A percentile compares a stretch with the other conserved stretches of the same genome.
Conservation (phyloP, 2,329 filamentous ascomycete species). For the Fusarium incarnatum region DNA sequence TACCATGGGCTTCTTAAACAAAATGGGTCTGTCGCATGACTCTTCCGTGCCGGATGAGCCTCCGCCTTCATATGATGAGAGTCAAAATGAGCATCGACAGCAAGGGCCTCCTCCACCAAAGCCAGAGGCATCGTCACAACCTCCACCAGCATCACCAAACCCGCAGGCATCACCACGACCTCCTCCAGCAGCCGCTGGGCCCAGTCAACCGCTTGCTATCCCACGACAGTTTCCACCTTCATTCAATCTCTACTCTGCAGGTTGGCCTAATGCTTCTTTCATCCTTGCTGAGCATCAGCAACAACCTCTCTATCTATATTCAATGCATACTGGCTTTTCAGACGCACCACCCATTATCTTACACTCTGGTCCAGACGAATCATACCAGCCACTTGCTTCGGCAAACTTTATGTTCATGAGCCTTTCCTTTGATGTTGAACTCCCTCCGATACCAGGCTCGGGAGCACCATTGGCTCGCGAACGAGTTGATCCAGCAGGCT, state of each 20-base stretch:
- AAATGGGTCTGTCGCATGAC: not conserved
- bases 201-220: slow-evolving; percentile 5
- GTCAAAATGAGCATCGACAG: slow-evolving; percentile 8
- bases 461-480: slow-evolving; percentile 23
- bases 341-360: slow-evolving; percentile 33
- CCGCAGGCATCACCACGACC: not conserved
- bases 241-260: slow-evolving; percentile 39
- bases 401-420: slow-evolving; percentile 31
- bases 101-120: not conserved
- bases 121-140: not conserved
- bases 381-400: slow-evolving; percentile 35
- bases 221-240: slow-evolving; percentile 36
- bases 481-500: slow-evolving; percentile 10
- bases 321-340: slow-evolving; percentile 23
- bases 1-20: slow-evolving; percentile 7
- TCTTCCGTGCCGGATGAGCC: slow-evolving; percentile 14
- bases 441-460: slow-evolving; percentile 35
- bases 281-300: slow-evolving; percentile 36
- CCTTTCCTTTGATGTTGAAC: slow-evolving; percentile 33
- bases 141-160: not conserved
- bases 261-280: slow-evolving; percentile 11
- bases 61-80: slow-evolving; percentile 29
- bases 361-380: slow-evolving; percentile 37
- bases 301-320: slow-evolving; percentile 39
- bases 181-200: not conserved